phyloP scores from a whole-genome alignment of 129 eudicot species.

The Dittrichia graveolens region DNA sequence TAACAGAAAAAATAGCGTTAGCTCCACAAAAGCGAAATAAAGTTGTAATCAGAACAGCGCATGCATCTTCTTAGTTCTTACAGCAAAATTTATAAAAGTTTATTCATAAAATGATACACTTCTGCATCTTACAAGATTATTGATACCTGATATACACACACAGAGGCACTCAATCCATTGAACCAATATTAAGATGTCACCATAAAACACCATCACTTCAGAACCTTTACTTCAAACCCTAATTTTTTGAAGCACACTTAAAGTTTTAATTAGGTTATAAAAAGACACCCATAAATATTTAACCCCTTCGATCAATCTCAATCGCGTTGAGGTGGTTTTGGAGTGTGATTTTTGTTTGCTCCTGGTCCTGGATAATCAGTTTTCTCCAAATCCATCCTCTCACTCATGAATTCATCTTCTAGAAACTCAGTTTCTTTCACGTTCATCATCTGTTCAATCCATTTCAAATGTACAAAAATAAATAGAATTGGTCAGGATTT shows the following conservation, averaged over 20 bases:
- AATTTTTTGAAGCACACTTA: constrained; percentile 24
- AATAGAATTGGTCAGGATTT: background rate
- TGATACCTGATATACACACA: constrained; percentile 25
- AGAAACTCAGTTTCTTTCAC: constrained; percentile 29
- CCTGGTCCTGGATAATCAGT: constrained; percentile 62
- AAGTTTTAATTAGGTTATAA: constrained; percentile 36
- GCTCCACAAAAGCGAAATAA: background rate
- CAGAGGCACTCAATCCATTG: constrained; percentile 29
- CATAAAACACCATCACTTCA: constrained; percentile 16
- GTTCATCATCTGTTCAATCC: constrained; percentile 31
- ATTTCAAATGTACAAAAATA: constrained; percentile 12
- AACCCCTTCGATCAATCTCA: constrained; percentile 23
- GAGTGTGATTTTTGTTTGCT: constrained; percentile 56
- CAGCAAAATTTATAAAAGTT: constrained; percentile 17
- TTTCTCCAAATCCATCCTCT: constrained; percentile 56
- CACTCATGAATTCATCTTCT: constrained; percentile 38
- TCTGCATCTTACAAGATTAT: constrained; percentile 24
- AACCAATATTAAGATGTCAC: constrained; percentile 29
- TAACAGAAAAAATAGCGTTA: constrained; percentile 4
- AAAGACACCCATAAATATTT: constrained; percentile 21
- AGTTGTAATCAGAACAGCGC: constrained; percentile 16
- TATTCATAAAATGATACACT: constrained; percentile 26
- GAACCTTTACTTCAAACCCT: constrained; percentile 29
- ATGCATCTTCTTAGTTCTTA: constrained; percentile 15
- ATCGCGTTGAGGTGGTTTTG: constrained; percentile 43